phyloP scores from a whole-genome alignment of 805 yeast genomes.

The Komagataella ulmi region DNA sequence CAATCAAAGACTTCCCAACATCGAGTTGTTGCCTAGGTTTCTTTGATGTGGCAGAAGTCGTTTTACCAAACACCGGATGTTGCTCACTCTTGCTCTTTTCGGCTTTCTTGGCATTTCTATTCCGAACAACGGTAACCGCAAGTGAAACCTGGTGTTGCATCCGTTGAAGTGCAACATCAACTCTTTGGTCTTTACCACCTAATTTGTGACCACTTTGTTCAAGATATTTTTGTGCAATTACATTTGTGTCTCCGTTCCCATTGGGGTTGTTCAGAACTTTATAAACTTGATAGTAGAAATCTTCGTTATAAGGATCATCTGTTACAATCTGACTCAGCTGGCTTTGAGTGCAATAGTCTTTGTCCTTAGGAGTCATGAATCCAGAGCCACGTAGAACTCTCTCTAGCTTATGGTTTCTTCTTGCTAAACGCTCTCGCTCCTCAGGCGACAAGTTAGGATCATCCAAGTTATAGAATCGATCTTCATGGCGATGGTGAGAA shows the following conservation, averaged over 20 bases:
- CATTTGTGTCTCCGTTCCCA: constrained; percentile 49
- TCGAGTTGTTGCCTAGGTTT: constrained; percentile 82
- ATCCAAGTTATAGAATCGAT: constrained; percentile 3
- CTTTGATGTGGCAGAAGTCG: constrained; percentile 65
- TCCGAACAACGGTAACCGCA: constrained; percentile 92
- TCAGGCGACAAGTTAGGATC: constrained; percentile 42
- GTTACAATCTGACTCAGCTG: constrained; percentile 93
- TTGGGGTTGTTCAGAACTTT: constrained; percentile 50
- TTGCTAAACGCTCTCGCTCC: constrained; percentile 52
- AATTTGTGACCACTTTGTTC: constrained; percentile 86
- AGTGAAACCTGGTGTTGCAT: constrained; percentile 97
- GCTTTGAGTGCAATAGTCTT: constrained; percentile 87
- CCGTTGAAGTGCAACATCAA: constrained; percentile 85
- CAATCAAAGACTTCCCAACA: constrained; percentile 26
- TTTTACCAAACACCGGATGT: constrained; percentile 60
- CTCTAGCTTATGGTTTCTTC: constrained; percentile 63
- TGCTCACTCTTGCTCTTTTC: constrained; percentile 54
- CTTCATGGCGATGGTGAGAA: background rate
- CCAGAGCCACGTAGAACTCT: constrained; percentile 77
- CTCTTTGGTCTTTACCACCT: constrained; percentile 75
- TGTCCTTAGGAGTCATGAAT: constrained; percentile 93
- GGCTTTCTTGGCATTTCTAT: constrained; percentile 49
- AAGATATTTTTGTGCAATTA: constrained; percentile 86
- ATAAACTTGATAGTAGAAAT: constrained; percentile 88
- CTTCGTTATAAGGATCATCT: constrained; percentile 95